phyloP scores from a whole-genome alignment of 345 rosid species.

The Eucalyptus regnans region DNA sequence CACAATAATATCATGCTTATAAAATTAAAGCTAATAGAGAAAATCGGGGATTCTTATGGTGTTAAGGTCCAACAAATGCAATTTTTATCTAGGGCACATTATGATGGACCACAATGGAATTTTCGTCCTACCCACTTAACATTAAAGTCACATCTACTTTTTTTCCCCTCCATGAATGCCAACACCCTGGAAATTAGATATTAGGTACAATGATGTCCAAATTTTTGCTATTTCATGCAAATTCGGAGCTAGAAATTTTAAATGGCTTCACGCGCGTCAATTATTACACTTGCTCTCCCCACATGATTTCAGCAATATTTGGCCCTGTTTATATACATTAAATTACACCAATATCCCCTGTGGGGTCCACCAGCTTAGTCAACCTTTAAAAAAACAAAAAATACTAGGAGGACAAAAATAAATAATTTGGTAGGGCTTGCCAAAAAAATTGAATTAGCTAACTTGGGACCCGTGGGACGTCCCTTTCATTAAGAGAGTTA shows the following conservation, averaged over 20 bases:
- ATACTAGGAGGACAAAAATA: neutral
- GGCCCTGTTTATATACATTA: neutral
- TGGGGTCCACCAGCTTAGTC: neutral
- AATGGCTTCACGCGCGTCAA: neutral
- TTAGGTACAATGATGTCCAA: neutral
- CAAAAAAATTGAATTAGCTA: neutral
- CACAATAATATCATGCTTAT: neutral
- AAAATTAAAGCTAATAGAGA: neutral
- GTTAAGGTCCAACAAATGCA: neutral
- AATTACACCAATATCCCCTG: neutral
- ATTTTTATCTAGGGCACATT: neutral
- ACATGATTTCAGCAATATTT: neutral
- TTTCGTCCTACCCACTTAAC: neutral
- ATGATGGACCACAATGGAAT: neutral
- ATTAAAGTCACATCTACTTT: neutral
- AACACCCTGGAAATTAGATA: neutral
- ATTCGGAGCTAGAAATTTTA: neutral
- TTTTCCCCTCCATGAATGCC: neutral
- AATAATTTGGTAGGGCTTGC: neutral
- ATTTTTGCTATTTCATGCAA: neutral
- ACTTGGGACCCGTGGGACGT: neutral
- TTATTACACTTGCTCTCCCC: neutral
- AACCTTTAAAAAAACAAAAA: neutral
- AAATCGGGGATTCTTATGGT: neutral
- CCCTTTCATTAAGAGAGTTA: neutral